Conservation (phyloP, 1,284 basidiomycete genomes). For the Apiotrichum laibachii region DNA sequence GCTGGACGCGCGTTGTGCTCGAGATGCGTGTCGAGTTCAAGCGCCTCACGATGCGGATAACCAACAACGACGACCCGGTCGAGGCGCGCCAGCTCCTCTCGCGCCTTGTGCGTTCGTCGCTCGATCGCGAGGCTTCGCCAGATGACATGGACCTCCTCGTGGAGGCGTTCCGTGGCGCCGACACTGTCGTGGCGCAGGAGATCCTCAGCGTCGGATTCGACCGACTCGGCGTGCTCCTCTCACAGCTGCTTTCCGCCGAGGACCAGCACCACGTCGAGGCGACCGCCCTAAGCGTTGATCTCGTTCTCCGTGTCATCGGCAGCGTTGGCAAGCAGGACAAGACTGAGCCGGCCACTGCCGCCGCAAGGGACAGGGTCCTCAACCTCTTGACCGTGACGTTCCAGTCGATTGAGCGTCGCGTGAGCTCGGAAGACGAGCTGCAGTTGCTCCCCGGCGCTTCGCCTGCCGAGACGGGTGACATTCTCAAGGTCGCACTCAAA, state of each 20-base stretch:
- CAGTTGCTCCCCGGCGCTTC: conserved; percentile 27
- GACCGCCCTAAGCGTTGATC: conserved; percentile 30
- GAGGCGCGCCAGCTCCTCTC: conserved; percentile 37
- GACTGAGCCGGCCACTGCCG: conserved; percentile 10
- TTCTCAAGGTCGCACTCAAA: conserved; percentile 31
- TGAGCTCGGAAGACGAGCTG: conserved; percentile 28
- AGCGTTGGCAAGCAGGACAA: conserved; percentile 23
- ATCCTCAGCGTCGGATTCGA: conserved; percentile 43
- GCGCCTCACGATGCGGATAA: conserved; percentile 39
- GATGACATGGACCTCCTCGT: conserved; percentile 48
- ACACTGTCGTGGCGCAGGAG: conserved; percentile 41
- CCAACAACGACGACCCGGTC: conserved; percentile 33
- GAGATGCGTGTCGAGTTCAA: conserved; percentile 50
- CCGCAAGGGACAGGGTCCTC: conserved; percentile 39
- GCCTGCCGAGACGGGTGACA: conserved; percentile 31
- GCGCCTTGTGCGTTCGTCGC: conserved; percentile 33
- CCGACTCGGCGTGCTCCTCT: conserved; percentile 33
- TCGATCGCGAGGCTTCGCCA: conserved; percentile 38
- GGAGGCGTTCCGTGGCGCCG: conserved; percentile 46
- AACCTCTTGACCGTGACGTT: conserved; percentile 37
- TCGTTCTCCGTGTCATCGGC: conserved; percentile 40
- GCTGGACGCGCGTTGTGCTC: conserved; percentile 46
- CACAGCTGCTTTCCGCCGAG: conserved; percentile 38
- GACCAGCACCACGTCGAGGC: conserved; percentile 30
- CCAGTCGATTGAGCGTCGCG: conserved; percentile 39